phyloP scores from a whole-genome alignment of 2,329 filamentous ascomycete genomes.

The Ophidiomyces ophidiicola region DNA sequence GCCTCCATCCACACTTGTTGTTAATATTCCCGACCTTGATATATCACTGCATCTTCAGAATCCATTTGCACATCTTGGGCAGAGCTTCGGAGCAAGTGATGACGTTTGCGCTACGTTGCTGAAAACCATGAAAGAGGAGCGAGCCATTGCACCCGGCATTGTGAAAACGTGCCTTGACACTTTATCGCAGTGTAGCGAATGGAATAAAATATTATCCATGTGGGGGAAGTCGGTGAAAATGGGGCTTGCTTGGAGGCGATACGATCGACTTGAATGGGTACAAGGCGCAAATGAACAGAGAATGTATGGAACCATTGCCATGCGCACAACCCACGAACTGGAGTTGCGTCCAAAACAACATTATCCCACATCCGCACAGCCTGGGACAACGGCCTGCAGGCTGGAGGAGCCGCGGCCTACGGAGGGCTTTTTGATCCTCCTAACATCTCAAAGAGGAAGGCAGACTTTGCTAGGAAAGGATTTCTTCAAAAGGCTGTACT shows the following conservation, averaged over 20 bases:
- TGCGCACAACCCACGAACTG: conserved; percentile 54
- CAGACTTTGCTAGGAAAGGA: conserved; percentile 47
- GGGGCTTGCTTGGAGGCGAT: conserved; percentile 56
- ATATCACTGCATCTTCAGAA: conserved; percentile 47
- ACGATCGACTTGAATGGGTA: conserved; percentile 57
- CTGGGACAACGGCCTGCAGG: conserved; percentile 27
- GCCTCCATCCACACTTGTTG: conserved; percentile 44
- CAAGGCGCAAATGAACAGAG: conserved; percentile 53
- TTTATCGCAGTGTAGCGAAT: conserved; percentile 45
- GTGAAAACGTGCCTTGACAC: conserved; percentile 48
- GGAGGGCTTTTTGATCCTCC: conserved; percentile 53
- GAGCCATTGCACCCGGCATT: conserved; percentile 45
- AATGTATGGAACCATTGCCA: conserved; percentile 58
- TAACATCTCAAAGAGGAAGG: conserved; percentile 51
- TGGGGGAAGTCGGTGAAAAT: conserved; percentile 49
- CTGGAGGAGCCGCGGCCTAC: conserved; percentile 49
- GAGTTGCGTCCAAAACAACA: conserved; percentile 54
- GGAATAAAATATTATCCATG: conserved; percentile 46
- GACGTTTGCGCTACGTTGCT: conserved; percentile 25
- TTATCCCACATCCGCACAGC: conserved; percentile 43
- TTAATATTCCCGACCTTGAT: conserved; percentile 52
- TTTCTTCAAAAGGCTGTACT: conserved; percentile 55
- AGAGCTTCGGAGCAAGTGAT: conserved; percentile 32
- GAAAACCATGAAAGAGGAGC: conserved; percentile 35
- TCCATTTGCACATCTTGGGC: conserved; percentile 45